These are phyloP conservation scores for Jamesozyma hellenica DNA, from an alignment of 805 yeast genomes.

Conservation along the genomic window DNA sequence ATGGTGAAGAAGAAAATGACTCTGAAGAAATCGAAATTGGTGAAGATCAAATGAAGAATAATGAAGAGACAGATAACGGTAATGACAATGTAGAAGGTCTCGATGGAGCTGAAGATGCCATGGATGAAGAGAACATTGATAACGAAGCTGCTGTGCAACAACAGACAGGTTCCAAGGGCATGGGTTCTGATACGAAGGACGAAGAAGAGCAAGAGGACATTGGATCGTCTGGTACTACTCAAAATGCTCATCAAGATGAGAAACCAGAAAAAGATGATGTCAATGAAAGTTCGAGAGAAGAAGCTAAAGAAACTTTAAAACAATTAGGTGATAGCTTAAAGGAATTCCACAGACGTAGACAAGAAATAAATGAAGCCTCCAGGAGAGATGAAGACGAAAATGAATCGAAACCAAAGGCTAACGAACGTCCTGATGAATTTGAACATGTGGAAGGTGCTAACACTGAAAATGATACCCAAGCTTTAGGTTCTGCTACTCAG, in stretches of 20 bases:
- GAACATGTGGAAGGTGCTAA: conserved; percentile 76
- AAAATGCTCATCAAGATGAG: conserved; percentile 35
- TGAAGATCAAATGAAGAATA: conserved; percentile 20
- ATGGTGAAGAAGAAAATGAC: conserved; percentile 19
- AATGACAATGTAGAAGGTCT: conserved; percentile 44
- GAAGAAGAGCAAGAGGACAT: conserved; percentile 51
- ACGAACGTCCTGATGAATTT: conserved; percentile 73
- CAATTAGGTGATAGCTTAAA: conserved; percentile 87
- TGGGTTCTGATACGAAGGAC: conserved; percentile 48
- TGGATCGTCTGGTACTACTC: conserved; percentile 55
- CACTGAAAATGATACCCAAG: conserved; percentile 75
- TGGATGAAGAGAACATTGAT: conserved; percentile 40
- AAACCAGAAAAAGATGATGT: conserved; percentile 33
- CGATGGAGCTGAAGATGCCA: conserved; percentile 39
- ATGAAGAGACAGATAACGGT: conserved; percentile 31
- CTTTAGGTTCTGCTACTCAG: conserved; percentile 78
- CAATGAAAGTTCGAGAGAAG: conserved; percentile 49
- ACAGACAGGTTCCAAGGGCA: conserved; percentile 49
- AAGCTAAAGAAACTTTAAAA: conserved; percentile 67
- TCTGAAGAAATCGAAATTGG: conserved; percentile 27
- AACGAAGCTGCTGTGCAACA: conserved; percentile 52
- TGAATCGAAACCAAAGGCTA: conserved; percentile 36
- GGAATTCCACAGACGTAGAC: conserved; percentile 82
- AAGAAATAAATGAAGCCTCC: conserved; percentile 69
- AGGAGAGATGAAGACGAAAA: conserved; percentile 39